phyloP scores from a whole-genome alignment of 2,329 filamentous ascomycete genomes.

The Fusarium algeriense region DNA sequence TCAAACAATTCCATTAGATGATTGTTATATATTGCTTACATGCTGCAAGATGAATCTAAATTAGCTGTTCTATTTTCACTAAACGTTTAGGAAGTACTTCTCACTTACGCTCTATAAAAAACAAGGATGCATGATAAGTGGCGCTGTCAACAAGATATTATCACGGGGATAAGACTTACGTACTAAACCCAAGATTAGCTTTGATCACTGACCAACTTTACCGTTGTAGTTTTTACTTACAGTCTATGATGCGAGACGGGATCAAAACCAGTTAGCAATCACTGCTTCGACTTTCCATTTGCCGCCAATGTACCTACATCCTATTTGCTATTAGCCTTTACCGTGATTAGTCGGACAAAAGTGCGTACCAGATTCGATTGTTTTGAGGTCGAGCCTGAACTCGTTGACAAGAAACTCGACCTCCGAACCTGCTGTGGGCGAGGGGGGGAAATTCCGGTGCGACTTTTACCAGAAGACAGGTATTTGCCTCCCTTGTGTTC shows the following conservation, averaged over 20 bases:
- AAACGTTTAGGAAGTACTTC: background rate
- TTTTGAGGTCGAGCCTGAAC: background rate
- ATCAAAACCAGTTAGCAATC: slow-evolving; percentile 6
- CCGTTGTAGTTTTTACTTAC: background rate
- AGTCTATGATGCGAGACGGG: background rate
- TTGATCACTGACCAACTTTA: background rate
- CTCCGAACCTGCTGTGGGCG: background rate
- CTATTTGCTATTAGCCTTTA: background rate
- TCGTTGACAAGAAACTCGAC: background rate
- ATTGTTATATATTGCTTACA: background rate
- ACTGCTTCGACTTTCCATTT: background rate
- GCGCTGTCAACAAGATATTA: background rate
- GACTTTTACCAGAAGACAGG: slow-evolving; percentile 7
- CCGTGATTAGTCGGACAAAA: background rate
- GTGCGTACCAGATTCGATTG: slow-evolving; percentile 14
- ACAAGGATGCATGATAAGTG: background rate
- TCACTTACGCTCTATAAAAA: slow-evolving; percentile 2
- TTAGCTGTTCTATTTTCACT: background rate
- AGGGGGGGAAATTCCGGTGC: background rate
- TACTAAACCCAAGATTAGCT: slow-evolving; percentile 1
- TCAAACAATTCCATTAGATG: accelerated
- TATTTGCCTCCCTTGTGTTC: slow-evolving; percentile 4
- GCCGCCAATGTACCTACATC: slow-evolving; percentile 15
- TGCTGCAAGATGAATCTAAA: background rate
- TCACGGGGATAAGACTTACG: background rate